Evolutionary conservation across 345 rosid species (phyloP).

Genomic region (Pistacia atlantica): DNA sequence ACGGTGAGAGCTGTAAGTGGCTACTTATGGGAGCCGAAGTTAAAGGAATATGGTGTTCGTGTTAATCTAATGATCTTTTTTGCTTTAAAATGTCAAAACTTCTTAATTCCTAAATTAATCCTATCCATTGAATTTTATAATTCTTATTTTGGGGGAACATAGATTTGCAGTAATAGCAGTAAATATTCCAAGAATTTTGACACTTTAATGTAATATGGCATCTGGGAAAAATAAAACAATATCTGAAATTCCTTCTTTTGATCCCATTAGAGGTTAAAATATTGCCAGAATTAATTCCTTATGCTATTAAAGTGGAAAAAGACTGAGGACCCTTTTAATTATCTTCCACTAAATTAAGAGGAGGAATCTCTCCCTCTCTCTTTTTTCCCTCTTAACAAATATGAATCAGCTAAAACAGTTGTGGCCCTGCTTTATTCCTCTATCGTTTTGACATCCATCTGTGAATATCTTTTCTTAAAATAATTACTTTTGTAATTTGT

Average conservation of each 20-base stretch:
- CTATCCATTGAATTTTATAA: not conserved
- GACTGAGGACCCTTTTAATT: not conserved
- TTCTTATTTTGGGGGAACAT: not conserved
- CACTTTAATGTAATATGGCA: not conserved
- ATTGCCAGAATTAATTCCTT: constrained; percentile 10
- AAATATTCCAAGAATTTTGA: not conserved
- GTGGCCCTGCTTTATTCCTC: not conserved
- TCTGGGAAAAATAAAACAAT: not conserved
- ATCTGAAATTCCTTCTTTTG: not conserved
- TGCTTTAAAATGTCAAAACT: too few species aligned
- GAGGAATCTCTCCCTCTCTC: not conserved
- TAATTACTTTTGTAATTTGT: too few species aligned
- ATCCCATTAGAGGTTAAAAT: not conserved
- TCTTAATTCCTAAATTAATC: too few species aligned
- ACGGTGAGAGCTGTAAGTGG: too few species aligned
- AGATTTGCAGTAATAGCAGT: not conserved
- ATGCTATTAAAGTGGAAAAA: not conserved
- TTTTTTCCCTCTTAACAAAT: not conserved
- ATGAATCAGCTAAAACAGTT: not conserved
- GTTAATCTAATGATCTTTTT: too few species aligned
- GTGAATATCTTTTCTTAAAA: too few species aligned
- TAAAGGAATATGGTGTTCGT: too few species aligned
- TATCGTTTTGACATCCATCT: not conserved
- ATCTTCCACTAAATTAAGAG: not conserved
- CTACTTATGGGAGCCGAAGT: too few species aligned